phyloP scores from a whole-genome alignment of 2,329 filamentous ascomycete genomes.

The Leptographium procerum region DNA sequence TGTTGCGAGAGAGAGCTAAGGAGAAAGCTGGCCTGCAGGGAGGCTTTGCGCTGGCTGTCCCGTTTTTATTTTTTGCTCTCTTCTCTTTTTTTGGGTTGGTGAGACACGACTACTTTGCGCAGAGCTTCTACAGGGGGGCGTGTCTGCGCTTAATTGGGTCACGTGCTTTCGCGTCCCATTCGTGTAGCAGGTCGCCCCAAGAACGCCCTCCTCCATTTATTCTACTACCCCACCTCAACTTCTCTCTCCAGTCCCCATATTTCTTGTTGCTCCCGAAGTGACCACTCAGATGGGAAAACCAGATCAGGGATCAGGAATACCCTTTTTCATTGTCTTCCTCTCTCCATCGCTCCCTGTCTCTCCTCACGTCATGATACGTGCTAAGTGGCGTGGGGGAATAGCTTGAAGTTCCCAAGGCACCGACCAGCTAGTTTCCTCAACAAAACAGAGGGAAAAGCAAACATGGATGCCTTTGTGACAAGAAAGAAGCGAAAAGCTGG shows the following conservation, averaged over 20 bases:
- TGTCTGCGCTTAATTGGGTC: constrained; percentile 5
- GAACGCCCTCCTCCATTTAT: no score
- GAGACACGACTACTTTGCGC: neutral
- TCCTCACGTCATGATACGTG: neutral
- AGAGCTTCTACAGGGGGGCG: neutral
- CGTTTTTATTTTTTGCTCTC: neutral
- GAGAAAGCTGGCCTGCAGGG: no score
- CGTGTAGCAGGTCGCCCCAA: neutral
- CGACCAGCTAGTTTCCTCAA: no score
- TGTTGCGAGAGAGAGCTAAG: neutral
- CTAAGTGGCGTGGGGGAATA: no score
- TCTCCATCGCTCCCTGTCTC: neutral
- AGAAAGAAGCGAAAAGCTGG: constrained; percentile 38
- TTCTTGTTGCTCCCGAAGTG: constrained; percentile 3
- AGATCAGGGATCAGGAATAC: no score
- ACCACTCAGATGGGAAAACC: neutral
- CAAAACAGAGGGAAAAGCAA: no score
- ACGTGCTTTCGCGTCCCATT: constrained; percentile 12
- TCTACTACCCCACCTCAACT: no score
- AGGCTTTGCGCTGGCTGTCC: no score
- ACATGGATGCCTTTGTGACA: constrained; percentile 48
- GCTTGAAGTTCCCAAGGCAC: no score
- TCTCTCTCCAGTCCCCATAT: neutral
- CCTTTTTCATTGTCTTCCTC: neutral
- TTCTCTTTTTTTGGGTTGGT: neutral